Percentiles rank a stretch among this genome's conserved stretches.
These are phyloP conservation scores for Auricularia sp. DNA, from an alignment of 768 basidiomycete genomes.

Conservation along the genomic window DNA sequence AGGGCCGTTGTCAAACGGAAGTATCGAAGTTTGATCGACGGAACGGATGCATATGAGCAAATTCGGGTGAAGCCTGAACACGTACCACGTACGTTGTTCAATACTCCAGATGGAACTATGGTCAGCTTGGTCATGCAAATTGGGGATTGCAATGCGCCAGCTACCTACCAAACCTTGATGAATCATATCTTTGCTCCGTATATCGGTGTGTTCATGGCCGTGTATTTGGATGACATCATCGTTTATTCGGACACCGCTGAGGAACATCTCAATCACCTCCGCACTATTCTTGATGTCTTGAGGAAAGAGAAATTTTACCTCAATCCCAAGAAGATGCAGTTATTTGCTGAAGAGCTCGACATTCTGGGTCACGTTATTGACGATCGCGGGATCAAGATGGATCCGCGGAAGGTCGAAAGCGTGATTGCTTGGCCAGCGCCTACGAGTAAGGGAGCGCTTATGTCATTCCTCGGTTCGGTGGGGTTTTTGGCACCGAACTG, in stretches of 20 bases:
- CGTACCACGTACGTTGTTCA: constrained; percentile 16
- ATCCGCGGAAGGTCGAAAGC: constrained; percentile 15
- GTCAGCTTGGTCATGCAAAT: constrained; percentile 22
- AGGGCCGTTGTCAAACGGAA: too few relatives aligned
- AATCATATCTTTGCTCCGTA: constrained; percentile 27
- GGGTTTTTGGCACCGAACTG: constrained; percentile 14
- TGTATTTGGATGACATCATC: constrained; percentile 27
- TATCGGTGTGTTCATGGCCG: constrained; percentile 25
- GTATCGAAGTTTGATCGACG: constrained; percentile 5
- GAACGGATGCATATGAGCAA: constrained; percentile 6
- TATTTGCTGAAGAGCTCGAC: constrained; percentile 22
- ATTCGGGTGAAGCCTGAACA: constrained; percentile 22
- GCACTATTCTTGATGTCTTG: constrained; percentile 25
- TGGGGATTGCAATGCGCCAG: constrained; percentile 21
- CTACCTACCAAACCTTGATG: constrained; percentile 36
- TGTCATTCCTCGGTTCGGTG: constrained; percentile 13
- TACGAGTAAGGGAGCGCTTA: constrained; percentile 8
- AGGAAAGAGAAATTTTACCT: constrained; percentile 27
- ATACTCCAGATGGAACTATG: constrained; percentile 25
- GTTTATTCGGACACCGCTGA: constrained; percentile 22
- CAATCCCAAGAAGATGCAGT: constrained; percentile 23
- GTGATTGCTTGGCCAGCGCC: constrained; percentile 16
- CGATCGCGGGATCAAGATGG: constrained; percentile 16
- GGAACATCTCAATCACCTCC: constrained; percentile 22
- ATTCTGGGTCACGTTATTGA: constrained; percentile 12